A percentile compares a stretch with the other conserved stretches of the same genome.
These are phyloP conservation scores for Phytophthora multivora DNA, from an alignment of 352 stramenopile species.

Conservation along the genomic window DNA sequence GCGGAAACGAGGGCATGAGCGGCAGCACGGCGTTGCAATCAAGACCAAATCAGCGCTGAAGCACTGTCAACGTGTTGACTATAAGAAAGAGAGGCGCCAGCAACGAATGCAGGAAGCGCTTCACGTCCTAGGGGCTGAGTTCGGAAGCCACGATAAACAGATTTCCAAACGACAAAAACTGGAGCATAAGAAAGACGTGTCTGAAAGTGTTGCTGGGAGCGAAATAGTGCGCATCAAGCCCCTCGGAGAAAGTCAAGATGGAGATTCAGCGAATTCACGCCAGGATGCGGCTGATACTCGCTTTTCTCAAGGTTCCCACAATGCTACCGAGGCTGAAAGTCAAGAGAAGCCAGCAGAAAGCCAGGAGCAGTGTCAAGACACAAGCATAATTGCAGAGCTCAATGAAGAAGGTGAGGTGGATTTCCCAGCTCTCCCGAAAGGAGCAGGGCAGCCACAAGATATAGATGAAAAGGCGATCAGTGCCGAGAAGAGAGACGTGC, in stretches of 20 bases:
- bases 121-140: neutral
- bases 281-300: neutral
- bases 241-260: neutral
- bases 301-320: neutral
- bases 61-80: neutral
- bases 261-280: neutral
- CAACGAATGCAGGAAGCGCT: neutral
- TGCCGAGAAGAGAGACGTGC: constrained; percentile 1
- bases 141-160: neutral
- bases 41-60: constrained; percentile 11
- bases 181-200: neutral
- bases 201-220: neutral
- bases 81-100: neutral
- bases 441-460: constrained; percentile 15
- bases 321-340: neutral
- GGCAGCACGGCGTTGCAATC: neutral
- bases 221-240: neutral
- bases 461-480: neutral
- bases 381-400: neutral
- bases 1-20: constrained; percentile 1
- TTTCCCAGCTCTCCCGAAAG: neutral
- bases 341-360: neutral
- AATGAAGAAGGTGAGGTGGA: constrained; percentile 22
- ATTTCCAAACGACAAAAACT: constrained; percentile 4
- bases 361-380: neutral